phyloP scores from a whole-genome alignment of 352 stramenopile species.

The Phytophthora sp. region DNA sequence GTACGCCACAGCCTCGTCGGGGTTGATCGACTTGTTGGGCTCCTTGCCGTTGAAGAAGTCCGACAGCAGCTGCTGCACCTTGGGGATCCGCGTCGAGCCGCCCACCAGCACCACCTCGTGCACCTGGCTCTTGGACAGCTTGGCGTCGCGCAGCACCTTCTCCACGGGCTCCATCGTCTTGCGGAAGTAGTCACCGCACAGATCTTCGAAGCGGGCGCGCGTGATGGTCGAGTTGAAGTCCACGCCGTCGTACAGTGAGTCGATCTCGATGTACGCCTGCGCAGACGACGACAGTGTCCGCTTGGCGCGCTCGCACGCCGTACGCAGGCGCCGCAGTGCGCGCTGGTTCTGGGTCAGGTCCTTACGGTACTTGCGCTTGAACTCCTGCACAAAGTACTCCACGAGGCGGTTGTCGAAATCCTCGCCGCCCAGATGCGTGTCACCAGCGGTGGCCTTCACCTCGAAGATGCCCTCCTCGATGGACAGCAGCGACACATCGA shows the following conservation, averaged over 20 bases:
- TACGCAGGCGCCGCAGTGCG: conserved; percentile 90
- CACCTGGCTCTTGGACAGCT: conserved; percentile 86
- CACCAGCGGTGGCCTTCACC: conserved; percentile 94
- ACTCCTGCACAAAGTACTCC: conserved; percentile 92
- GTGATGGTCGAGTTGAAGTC: conserved; percentile 94
- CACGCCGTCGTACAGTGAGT: conserved; percentile 91
- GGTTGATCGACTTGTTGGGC: conserved; percentile 82
- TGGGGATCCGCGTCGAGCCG: conserved; percentile 78
- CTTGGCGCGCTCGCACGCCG: conserved; percentile 94
- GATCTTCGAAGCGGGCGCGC: conserved; percentile 90
- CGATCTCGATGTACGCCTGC: conserved; percentile 94
- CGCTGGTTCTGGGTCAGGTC: conserved; percentile 89
- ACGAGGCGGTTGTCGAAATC: conserved; percentile 96
- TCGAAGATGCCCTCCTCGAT: conserved; percentile 97
- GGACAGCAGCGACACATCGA: conserved; percentile 91
- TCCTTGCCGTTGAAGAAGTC: conserved; percentile 78
- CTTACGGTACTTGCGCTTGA: conserved; percentile 91
- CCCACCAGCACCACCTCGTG: conserved; percentile 85
- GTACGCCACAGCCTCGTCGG: conserved; percentile 83
- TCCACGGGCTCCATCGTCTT: conserved; percentile 90
- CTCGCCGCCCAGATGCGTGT: conserved; percentile 93
- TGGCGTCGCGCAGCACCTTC: conserved; percentile 89
- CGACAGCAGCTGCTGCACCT: conserved; percentile 63
- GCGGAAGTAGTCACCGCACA: conserved; percentile 90
- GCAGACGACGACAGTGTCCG: conserved; percentile 92